Percentiles rank a stretch among this genome's conserved stretches.
phyloP scores from a whole-genome alignment of 2,329 filamentous ascomycete genomes.

The Emmonsia crescens region DNA sequence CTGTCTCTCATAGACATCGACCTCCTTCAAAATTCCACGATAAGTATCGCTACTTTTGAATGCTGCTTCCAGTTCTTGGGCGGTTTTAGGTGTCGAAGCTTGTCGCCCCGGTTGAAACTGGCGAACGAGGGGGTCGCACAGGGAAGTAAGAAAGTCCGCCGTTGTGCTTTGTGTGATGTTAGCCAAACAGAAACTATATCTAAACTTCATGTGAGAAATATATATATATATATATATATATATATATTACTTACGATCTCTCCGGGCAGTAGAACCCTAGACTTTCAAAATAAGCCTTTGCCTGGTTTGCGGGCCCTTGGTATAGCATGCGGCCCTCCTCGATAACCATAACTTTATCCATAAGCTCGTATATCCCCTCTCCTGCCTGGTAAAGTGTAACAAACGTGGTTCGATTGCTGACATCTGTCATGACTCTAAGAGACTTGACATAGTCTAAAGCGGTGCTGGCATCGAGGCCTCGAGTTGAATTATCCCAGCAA shows the following conservation, averaged over 20 bases:
- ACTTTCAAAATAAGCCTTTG: constrained; percentile 54
- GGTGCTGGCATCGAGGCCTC: constrained; percentile 69
- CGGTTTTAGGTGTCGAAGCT: constrained; percentile 54
- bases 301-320: constrained; percentile 51
- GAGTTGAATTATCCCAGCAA: constrained; percentile 70
- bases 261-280: constrained; percentile 52
- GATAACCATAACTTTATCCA: constrained; percentile 74
- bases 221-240: not conserved
- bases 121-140: constrained; percentile 63
- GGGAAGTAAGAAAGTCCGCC: constrained; percentile 64
- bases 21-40: constrained; percentile 47
- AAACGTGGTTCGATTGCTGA: constrained; percentile 58
- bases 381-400: constrained; percentile 64
- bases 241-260: constrained; percentile 25
- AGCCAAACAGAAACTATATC: not conserved
- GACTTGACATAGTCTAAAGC: constrained; percentile 67
- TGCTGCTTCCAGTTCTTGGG: constrained; percentile 56
- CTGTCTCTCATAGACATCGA: constrained; percentile 43
- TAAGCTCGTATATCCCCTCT: constrained; percentile 58
- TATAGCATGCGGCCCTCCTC: constrained; percentile 60
- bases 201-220: not conserved
- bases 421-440: constrained; percentile 62
- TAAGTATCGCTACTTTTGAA: constrained; percentile 56
- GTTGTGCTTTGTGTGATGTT: constrained; percentile 46
- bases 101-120: constrained; percentile 46